A percentile compares a stretch with the other conserved stretches of the same genome.
These are phyloP conservation scores for Angophora floribunda DNA, from an alignment of 345 rosid species.

Conservation along the genomic window DNA sequence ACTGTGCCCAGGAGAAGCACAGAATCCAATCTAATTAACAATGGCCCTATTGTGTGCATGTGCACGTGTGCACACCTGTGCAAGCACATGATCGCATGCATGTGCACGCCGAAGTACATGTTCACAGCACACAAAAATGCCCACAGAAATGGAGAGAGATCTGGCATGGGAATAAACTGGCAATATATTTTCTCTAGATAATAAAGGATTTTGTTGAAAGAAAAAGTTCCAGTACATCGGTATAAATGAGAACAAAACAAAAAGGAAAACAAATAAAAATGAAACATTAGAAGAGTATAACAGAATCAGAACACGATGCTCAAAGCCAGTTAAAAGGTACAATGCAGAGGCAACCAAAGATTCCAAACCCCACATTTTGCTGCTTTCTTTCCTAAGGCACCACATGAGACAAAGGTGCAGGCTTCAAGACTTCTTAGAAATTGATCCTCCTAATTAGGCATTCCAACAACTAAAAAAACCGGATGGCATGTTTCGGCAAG, in stretches of 20 bases:
- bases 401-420: neutral
- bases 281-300: neutral
- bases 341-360: neutral
- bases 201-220: no score
- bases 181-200: no score
- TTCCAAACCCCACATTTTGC: neutral
- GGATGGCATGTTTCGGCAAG: neutral
- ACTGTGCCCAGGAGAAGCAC: neutral
- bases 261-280: no score
- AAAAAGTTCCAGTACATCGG: no score
- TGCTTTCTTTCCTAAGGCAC: neutral
- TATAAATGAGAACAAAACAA: no score
- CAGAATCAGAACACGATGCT: neutral
- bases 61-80: neutral
- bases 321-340: fast-evolving
- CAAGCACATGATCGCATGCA: neutral
- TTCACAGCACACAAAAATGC: neutral
- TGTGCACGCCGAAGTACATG: neutral
- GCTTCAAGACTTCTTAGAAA: neutral
- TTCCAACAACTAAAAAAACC: neutral
- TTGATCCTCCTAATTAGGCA: neutral
- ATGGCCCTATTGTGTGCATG: neutral
- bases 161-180: no score
- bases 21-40: neutral
- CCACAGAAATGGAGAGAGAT: no score